Evolutionary conservation across 768 basidiomycete genomes (phyloP), one percentile per base, ranked within the genome.

Genomic region (Tephrocybe sp.): DNA sequence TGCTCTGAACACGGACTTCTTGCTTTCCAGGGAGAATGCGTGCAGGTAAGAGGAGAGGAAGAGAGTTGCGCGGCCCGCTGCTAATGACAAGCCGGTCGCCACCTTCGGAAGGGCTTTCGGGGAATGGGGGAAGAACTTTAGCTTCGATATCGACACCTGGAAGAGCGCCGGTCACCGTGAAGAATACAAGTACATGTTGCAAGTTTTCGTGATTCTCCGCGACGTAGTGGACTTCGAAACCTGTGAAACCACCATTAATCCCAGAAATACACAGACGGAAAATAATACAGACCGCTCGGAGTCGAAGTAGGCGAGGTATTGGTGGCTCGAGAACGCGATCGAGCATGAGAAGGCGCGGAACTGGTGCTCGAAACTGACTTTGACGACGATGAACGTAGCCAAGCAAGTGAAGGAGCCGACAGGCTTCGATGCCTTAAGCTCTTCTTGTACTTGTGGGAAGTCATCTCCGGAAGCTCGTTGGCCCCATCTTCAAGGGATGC

Each of bases 181-280:
- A 70, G 62, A 91, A 88, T 19, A 91, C 79, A 29, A 91, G 72
- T 24, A 95, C 76, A 42, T 86, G 86, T 19, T 84, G 82, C 3
- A 97, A 78, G 49, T 83, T 90, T 62, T 94, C 90, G 61, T 94
- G 92, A 60, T 91, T 80, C 66, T 97, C 94, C 21, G 79, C 78
- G 27, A 81, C 71, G 55, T 80, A 79, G 37, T 66, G 58, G 22
- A 80, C 69, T 27, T 78, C 75, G 49, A 81, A 76, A 4, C 59
- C 71, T 57, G 59, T 57, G 65, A 34, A 45, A 23, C 29, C 38
- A 29, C 31, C 15, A 57, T 45, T 11, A 51, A 27, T 42, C 45
- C 29, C 4, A 5, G 4, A 53, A 9, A 30, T 31, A n/a, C n/a
- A 18, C 10, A 36, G 8, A 29, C 11, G 27, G 42, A 3, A 53